Evolutionary conservation across 371 early-diverging fungal species (phyloP).

Genomic region (Paramicrosporidium saccamoebae): DNA sequence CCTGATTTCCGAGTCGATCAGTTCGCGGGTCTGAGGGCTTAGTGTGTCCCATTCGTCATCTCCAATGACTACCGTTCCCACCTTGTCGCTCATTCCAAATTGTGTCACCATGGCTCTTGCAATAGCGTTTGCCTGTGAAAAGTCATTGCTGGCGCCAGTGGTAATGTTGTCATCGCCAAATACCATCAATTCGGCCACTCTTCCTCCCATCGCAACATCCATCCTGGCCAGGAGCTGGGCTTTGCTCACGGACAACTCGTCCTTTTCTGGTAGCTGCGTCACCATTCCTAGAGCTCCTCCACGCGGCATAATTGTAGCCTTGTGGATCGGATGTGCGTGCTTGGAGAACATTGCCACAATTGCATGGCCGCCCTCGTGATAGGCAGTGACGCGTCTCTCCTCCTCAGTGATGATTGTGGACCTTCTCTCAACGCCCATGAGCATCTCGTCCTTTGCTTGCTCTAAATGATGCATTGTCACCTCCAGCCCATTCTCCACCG

Average conservation of each 20-base stretch:
- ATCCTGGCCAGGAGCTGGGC: conserved; percentile 53
- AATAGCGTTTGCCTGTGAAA: conserved; percentile 56
- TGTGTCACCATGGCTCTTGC: conserved; percentile 67
- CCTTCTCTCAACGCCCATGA: conserved; percentile 87
- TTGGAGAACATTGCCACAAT: conserved; percentile 75
- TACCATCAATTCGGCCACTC: conserved; percentile 76
- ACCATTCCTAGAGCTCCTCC: conserved; percentile 61
- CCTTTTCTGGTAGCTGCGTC: conserved; percentile 76
- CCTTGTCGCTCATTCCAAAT: conserved; percentile 77
- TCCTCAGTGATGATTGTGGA: conserved; percentile 64
- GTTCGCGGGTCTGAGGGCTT: conserved; percentile 25
- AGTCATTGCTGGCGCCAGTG: conserved; percentile 65
- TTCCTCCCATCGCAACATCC: conserved; percentile 89
- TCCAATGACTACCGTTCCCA: conserved; percentile 19
- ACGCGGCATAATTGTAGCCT: conserved; percentile 90
- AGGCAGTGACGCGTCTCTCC: conserved; percentile 56
- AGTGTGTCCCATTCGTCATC: conserved; percentile 31
- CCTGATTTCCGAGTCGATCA: conserved; percentile 56
- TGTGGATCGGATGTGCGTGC: conserved; percentile 84
- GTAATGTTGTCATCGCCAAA: conserved; percentile 76
- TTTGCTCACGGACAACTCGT: conserved; percentile 44
- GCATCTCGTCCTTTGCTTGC: conserved; percentile 80
- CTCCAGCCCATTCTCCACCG: conserved; percentile 21
- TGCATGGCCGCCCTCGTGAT: conserved; percentile 93
- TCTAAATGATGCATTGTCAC: conserved; percentile 55